A percentile compares a stretch with the other conserved stretches of the same genome.
phyloP scores from a whole-genome alignment of 495 filamentous ascomycete genomes.

The Margaritispora aquatica region DNA sequence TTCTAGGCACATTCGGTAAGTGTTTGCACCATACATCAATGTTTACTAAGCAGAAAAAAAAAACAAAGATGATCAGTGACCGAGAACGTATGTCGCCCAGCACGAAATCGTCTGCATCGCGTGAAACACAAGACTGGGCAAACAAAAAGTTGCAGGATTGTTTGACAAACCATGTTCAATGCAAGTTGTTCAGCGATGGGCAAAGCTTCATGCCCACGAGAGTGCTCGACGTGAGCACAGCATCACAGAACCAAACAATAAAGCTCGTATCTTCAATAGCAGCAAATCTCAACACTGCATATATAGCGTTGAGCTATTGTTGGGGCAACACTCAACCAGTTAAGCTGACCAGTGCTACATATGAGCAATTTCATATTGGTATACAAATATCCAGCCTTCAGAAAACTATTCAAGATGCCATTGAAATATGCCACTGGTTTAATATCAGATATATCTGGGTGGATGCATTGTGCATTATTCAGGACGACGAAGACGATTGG shows the following conservation, averaged over 20 bases:
- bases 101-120: too few relatives aligned
- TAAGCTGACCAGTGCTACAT: neutral
- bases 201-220: neutral
- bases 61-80: too few relatives aligned
- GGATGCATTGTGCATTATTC: conserved; percentile 8
- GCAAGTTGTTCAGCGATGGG: neutral
- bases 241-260: neutral
- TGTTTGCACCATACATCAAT: too few relatives aligned
- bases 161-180: neutral
- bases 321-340: conserved; percentile 13
- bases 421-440: conserved; percentile 6
- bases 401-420: conserved; percentile 15
- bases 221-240: neutral
- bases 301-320: conserved; percentile 16
- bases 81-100: too few relatives aligned
- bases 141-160: neutral
- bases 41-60: too few relatives aligned
- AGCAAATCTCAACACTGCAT: neutral
- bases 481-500: conserved; percentile 8
- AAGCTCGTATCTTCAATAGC: neutral
- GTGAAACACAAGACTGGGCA: neutral
- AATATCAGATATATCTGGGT: conserved; percentile 12
- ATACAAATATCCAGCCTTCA: neutral
- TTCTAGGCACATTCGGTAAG: too few relatives aligned
- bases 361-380: neutral